Evolutionary conservation across 805 yeast genomes (phyloP), one percentile per base, ranked within the genome.

Genomic region (Candida qinlingensis): DNA sequence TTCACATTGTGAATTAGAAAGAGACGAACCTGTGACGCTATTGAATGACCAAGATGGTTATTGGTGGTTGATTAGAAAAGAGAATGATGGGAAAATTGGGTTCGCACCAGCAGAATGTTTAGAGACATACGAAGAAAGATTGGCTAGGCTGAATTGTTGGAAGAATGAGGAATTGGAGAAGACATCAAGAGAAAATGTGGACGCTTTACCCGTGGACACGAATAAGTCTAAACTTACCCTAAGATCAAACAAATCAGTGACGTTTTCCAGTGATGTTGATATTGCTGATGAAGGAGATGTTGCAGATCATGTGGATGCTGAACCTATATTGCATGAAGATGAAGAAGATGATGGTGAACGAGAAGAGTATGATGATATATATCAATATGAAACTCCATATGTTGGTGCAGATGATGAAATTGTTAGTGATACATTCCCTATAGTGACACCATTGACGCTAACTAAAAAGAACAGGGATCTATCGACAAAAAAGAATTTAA

Each of bases 31-130:
- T 2, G 92, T 95, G 54, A 72, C 78, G 40, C 69, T 94, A 19
- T 69, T 94, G 35, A 90, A 89, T 61, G 99, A 94, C 61, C 83
- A 86, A 43, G 97, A 94, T 67, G 78, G 87, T 52, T 94, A 94
- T 68, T 94, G 99, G 99, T 94, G 99, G 98, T 72, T 92, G 9
- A 92, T 94, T 56, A 65, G 77, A 58, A 63, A 74, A 51, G 71
- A 72, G 39, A 66, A 63, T 41, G 86, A 82, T 62, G 83, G 83
- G 3, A 76, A 81, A 55, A 81, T 92, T 46, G 99, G 99, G 1
- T 94, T 91, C 71, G 95, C 95, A 2, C 99, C 99, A 1, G 98
- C 97, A 1, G 99, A 94, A 64, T 81, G 94, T 49, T 70, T 94
- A 36, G 99, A 94, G 66, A 88, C 96, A 0, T 90, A 87, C 52